Conservation (phyloP, 1,284 basidiomycete genomes). For the Trametes pubescens region DNA sequence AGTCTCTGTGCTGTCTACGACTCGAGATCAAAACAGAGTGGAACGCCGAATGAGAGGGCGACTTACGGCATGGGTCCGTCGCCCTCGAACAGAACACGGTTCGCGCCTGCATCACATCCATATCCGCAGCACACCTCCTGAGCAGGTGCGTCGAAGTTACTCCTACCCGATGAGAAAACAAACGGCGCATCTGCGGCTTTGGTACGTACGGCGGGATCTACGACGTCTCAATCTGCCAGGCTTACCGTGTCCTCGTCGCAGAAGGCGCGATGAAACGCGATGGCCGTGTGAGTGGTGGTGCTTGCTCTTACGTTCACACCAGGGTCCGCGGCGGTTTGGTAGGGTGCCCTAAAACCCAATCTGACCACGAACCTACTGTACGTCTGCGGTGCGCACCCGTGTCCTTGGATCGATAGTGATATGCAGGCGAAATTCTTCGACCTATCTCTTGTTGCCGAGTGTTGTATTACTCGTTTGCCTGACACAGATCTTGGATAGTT, state of each 20-base stretch:
- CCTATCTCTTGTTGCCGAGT: not conserved
- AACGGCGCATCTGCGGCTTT: not conserved
- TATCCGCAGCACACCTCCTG: too few species aligned
- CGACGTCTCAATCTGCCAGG: not conserved
- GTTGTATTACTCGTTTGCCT: too few species aligned
- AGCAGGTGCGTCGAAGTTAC: too few species aligned
- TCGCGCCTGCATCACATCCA: too few species aligned
- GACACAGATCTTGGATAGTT: too few species aligned
- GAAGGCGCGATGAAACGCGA: not conserved
- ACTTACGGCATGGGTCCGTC: too few species aligned
- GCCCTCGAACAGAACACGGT: too few species aligned
- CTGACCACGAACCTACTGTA: not conserved
- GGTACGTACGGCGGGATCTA: constrained; percentile 2
- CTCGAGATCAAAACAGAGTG: too few species aligned
- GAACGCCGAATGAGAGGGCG: too few species aligned
- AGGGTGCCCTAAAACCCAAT: not conserved
- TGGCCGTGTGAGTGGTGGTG: not conserved
- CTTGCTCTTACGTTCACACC: not conserved
- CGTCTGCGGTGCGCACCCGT: not conserved
- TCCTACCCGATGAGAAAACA: not conserved
- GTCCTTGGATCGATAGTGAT: too few species aligned
- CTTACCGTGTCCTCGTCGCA: not conserved
- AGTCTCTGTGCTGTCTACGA: too few species aligned
- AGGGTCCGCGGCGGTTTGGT: not conserved
- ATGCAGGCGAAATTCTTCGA: too few species aligned